Evolutionary conservation across 768 basidiomycete genomes (phyloP).

Genomic region (Asterophora lycoperdoides): DNA sequence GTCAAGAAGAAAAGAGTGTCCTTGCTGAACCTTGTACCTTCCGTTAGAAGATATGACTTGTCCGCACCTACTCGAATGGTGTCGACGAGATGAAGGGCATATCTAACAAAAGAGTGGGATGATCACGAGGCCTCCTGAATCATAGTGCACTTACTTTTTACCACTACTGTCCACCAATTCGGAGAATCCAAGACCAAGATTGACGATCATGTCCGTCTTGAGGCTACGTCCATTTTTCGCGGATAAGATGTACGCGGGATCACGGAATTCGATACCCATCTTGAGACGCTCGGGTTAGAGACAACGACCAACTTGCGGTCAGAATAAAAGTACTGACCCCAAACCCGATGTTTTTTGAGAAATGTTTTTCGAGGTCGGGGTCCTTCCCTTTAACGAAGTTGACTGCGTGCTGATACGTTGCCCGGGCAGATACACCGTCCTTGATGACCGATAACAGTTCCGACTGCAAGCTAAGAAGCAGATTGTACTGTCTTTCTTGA

Average conservation of each 20-base stretch:
- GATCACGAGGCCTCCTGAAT: slow-evolving; percentile 1
- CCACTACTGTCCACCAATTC: slow-evolving; percentile 74
- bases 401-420: slow-evolving; percentile 76
- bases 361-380: slow-evolving; percentile 76
- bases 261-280: slow-evolving; percentile 96
- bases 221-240: slow-evolving; percentile 72
- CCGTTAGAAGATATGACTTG: slow-evolving; percentile 68
- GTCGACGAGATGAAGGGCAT: slow-evolving; percentile 84
- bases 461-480: slow-evolving; percentile 73
- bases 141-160: slow-evolving; percentile 56
- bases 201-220: slow-evolving; percentile 80
- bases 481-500: slow-evolving; percentile 84
- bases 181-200: slow-evolving; percentile 79
- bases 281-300: slow-evolving; percentile 25
- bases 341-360: slow-evolving; percentile 89
- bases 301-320: neutral
- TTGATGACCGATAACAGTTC: slow-evolving; percentile 74
- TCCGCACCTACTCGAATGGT: slow-evolving; percentile 75
- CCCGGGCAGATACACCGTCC: slow-evolving; percentile 71
- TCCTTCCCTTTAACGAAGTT: slow-evolving; percentile 71
- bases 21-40: slow-evolving; percentile 78
- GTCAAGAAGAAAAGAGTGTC: slow-evolving; percentile 87
- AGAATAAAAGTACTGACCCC: slow-evolving; percentile 49
- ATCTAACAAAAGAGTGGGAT: slow-evolving; percentile 41
- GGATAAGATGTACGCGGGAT: slow-evolving; percentile 78